Base-by-base conservation (phyloP, 1,284 basidiomycete genomes). In the Nidula niveotomentosa region DNA sequence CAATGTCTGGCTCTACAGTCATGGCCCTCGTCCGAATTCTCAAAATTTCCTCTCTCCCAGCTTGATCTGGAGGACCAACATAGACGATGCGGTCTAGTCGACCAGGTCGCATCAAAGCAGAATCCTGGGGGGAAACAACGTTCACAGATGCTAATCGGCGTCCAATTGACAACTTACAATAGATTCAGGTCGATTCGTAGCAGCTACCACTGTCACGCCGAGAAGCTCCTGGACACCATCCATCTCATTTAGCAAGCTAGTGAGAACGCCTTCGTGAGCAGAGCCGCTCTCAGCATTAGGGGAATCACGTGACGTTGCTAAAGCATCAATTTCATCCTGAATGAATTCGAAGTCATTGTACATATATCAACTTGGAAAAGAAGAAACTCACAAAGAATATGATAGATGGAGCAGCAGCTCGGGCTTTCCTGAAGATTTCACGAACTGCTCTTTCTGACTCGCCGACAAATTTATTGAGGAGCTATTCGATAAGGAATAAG, bases 271-370 rank as follows among this genome's bases (percentile, higher is more conserved):
- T 63, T 93, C 90, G 61, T 94, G 88, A 0, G 87, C 81, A 6
- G 72, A 70, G 1, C 76, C 76, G 2, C 74, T 69, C 43, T 84
- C 81, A 4, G 75, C 76, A 48, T 88, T 86, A 10, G 83, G 81
- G 2, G 79, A 77, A 1, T 84, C 81, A 36, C 97, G 84, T 0
- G 92, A 88, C 0, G 86, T 84, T 0, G 93, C 95, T 1, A 99
- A 80, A 0, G 96, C 95, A 66, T 99, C 97, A 50, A 99, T 94
- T 72, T 99, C 97, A 68, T 99, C 97, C 95, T 97, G 65, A 30
- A 30, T 30, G 30, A 30, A 30, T 30, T 30, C 30, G 4, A 30
- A 4, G 30, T 30, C 30, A 30, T 30, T 3, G 30, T 30, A 30
- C 30, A 30, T 30, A 30, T 30, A 30, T 30, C 30, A 30, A 30